Percentiles rank a stretch among this genome's conserved stretches.
phyloP scores from a whole-genome alignment of 2,329 filamentous ascomycete genomes.

The Fusarium palustre region DNA sequence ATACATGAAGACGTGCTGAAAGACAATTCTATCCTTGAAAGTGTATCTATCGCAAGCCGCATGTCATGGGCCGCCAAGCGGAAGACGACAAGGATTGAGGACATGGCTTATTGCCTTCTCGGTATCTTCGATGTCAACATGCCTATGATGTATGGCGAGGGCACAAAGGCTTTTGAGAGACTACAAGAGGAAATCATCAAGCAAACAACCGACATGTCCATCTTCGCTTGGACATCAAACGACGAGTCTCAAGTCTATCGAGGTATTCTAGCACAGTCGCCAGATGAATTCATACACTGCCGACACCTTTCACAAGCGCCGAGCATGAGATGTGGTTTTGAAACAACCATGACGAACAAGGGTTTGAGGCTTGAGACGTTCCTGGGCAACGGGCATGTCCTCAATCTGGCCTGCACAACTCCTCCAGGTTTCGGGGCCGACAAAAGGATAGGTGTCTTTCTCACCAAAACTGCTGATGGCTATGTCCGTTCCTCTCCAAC shows the following conservation, averaged over 20 bases:
- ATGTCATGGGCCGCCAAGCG: constrained; percentile 27
- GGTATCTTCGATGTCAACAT: constrained; percentile 25
- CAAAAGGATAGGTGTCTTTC: background rate
- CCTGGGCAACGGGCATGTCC: rapidly evolving
- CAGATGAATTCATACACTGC: background rate
- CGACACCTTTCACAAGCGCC: background rate
- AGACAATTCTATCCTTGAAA: background rate
- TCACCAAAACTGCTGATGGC: constrained; percentile 1
- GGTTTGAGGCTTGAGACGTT: background rate
- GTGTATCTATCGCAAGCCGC: background rate
- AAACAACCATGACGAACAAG: constrained; percentile 15
- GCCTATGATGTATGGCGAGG: constrained; percentile 28
- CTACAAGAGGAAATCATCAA: constrained; percentile 30
- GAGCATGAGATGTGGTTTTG: background rate
- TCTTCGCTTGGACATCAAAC: constrained; percentile 23
- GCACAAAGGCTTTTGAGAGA: constrained; percentile 6
- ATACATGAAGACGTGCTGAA: background rate
- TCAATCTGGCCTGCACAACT: background rate
- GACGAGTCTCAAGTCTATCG: background rate
- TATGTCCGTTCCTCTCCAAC: background rate
- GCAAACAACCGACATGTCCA: constrained; percentile 15
- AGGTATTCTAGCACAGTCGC: background rate
- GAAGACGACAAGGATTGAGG: constrained; percentile 12
- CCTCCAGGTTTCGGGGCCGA: rapidly evolving
- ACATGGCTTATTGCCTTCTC: constrained; percentile 17